These are phyloP conservation scores for Globisporangium polare DNA, from an alignment of 352 stramenopile genomes.

Conservation along the genomic window DNA sequence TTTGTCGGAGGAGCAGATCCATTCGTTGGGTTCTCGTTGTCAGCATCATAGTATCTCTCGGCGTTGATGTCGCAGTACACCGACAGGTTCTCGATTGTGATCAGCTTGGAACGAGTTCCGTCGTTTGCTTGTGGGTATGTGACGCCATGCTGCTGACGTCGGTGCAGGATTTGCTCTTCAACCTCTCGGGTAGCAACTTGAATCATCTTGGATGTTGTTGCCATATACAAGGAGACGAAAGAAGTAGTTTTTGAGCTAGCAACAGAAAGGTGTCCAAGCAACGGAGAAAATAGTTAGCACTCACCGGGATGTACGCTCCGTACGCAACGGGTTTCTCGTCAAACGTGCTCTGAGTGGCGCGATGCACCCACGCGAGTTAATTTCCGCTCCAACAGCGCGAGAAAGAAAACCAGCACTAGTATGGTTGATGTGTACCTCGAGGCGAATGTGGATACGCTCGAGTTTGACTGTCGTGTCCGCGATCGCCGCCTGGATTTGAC, in stretches of 20 bases:
- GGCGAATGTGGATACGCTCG: conserved; percentile 59
- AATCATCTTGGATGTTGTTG: conserved; percentile 29
- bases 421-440: conserved; percentile 39
- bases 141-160: conserved; percentile 48
- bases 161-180: conserved; percentile 58
- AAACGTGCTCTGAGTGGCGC: conserved; percentile 29
- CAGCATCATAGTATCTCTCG: conserved; percentile 22
- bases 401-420: not conserved
- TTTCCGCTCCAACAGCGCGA: not conserved
- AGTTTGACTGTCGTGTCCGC: conserved; percentile 57
- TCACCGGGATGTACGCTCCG: conserved; percentile 53
- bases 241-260: not conserved
- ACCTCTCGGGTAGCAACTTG: conserved; percentile 44
- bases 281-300: not conserved
- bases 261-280: not conserved
- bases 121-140: conserved; percentile 30
- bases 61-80: conserved; percentile 58
- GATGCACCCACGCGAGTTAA: not conserved
- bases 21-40: not conserved
- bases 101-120: conserved; percentile 42
- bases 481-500: conserved; percentile 39
- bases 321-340: conserved; percentile 42
- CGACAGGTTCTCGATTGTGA: conserved; percentile 56
- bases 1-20: not conserved
- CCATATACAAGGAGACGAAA: not conserved